Percentiles rank a stretch among this genome's conserved stretches.
Evolutionary conservation across 129 eudicot genomes (phyloP).

Genomic region (Tagetes patula): DNA sequence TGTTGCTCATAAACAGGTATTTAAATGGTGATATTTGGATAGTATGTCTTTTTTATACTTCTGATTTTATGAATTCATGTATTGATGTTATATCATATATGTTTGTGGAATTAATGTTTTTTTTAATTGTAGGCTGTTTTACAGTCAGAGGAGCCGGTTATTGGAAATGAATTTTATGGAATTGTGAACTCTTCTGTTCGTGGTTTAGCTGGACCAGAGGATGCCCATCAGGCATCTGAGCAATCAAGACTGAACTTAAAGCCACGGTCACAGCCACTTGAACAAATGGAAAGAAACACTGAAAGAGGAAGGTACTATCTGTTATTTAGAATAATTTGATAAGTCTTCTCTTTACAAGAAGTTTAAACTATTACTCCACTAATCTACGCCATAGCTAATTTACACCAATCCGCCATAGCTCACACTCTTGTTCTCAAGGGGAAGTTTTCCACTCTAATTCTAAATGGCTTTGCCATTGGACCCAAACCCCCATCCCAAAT

Average conservation of each 20-base stretch:
- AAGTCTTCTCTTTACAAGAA: neutral
- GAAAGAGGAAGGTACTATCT: constrained; percentile 58
- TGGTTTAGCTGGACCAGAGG: constrained; percentile 37
- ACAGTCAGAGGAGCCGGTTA: constrained; percentile 37
- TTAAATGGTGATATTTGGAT: constrained; percentile 3
- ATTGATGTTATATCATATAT: neutral
- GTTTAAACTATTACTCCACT: neutral
- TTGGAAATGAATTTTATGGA: constrained; percentile 33
- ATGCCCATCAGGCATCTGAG: constrained; percentile 43
- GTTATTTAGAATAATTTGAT: neutral
- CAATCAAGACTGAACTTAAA: constrained; percentile 76
- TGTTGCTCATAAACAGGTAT: constrained; percentile 52
- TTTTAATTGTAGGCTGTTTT: constrained; percentile 36
- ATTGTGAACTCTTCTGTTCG: constrained; percentile 28
- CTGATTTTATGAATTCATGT: neutral
- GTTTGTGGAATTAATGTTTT: neutral
- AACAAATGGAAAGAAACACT: constrained; percentile 47
- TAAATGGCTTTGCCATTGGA: too few relatives aligned
- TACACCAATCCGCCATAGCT: too few relatives aligned
- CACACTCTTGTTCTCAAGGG: too few relatives aligned
- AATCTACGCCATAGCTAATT: too few relatives aligned
- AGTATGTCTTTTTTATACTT: neutral
- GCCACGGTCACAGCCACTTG: constrained; percentile 70
- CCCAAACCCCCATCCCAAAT: neutral
- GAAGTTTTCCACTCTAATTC: too few relatives aligned